A percentile compares a stretch with the other conserved stretches of the same genome.
Evolutionary conservation across 1,284 basidiomycete species (phyloP).

Genomic region (Taiwanofungus camphoratus): DNA sequence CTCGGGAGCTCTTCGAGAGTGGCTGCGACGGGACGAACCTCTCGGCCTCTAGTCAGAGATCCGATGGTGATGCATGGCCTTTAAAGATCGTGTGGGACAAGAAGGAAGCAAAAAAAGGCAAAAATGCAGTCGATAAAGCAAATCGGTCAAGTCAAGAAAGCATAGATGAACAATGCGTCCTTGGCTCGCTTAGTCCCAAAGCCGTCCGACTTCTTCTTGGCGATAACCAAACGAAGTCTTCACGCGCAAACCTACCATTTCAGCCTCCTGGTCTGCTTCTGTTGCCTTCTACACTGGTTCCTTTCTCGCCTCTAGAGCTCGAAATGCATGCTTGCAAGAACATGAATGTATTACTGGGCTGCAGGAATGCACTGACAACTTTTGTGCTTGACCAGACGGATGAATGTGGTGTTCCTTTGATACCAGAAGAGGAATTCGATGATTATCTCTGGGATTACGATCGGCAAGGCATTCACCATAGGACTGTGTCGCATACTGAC

Average conservation of each 20-base stretch:
- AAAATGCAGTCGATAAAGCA: constrained; percentile 13
- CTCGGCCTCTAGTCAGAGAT: constrained; percentile 23
- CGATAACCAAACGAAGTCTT: constrained; percentile 7
- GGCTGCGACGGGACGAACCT: constrained; percentile 7
- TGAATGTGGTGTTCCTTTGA: constrained; percentile 32
- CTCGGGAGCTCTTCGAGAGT: constrained; percentile 28
- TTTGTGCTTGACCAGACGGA: constrained; percentile 39
- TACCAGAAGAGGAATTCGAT: constrained; percentile 41
- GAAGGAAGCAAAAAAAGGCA: constrained; percentile 22
- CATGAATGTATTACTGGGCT: constrained; percentile 56
- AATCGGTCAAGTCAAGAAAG: constrained; percentile 3
- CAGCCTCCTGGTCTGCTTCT: constrained; percentile 33
- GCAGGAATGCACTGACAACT: constrained; percentile 50
- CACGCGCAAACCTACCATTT: constrained; percentile 17
- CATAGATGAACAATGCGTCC: too few species aligned
- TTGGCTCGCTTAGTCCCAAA: constrained; percentile 15
- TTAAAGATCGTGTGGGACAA: constrained; percentile 31
- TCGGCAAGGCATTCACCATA: constrained; percentile 36
- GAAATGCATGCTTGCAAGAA: constrained; percentile 67
- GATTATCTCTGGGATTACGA: constrained; percentile 65
- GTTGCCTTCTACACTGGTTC: constrained; percentile 48
- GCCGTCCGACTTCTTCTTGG: constrained; percentile 19
- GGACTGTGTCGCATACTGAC: background rate
- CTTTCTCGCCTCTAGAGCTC: constrained; percentile 49
- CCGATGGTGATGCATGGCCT: constrained; percentile 25